Evolutionary conservation across 2,329 filamentous ascomycete species (phyloP), one percentile per base, ranked within the genome.

Genomic region (Onygenales sp.): DNA sequence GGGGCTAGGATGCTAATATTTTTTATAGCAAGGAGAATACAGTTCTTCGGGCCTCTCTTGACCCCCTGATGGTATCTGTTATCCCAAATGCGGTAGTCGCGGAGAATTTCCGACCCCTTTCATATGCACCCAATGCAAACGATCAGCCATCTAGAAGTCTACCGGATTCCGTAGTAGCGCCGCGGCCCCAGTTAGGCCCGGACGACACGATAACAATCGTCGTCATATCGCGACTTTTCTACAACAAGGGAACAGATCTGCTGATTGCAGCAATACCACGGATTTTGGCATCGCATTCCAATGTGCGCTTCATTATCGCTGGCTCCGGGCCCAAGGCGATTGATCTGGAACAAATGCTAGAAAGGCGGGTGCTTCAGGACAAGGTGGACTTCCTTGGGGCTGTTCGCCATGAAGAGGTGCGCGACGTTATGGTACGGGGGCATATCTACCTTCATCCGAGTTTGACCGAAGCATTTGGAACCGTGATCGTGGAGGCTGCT

Each of bases 81-180:
- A 97, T 98, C 54, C 93, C 93, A 11, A 98, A 98, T 61, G 93
- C 93, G 8, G 88, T 98, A 2, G 94, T 98, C 1, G 91, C 94
- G 9, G 91, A 95, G 64, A 95, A 96, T 71, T 98, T 98, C 65
- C 83, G 85, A 50, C 93, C 92, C 0, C 70, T 87, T 2, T 77
- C 77, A 52, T 76, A 77, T 58, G 67, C 73, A 5, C 67, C 71
- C 60, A 77, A 65, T 62, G 57, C 71, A 53, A 55, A 58, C 7
- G 63, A 65, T 54, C 59, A 63, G 27, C 44, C 58, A 7, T 55
- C 59, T 13, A 55, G 52, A 40, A 58, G 59, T 53, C 54, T 60
- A 17, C 42, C 63, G 4, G 66, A 73, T 44, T 58, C 63, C 7
- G 67, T 69, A 9, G 76, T 77, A 5, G 73, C 79, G 8, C 78